Evolutionary conservation across 805 yeast genomes (phyloP), one percentile per base, ranked within the genome.

Genomic region (Yarrowia hollandica): DNA sequence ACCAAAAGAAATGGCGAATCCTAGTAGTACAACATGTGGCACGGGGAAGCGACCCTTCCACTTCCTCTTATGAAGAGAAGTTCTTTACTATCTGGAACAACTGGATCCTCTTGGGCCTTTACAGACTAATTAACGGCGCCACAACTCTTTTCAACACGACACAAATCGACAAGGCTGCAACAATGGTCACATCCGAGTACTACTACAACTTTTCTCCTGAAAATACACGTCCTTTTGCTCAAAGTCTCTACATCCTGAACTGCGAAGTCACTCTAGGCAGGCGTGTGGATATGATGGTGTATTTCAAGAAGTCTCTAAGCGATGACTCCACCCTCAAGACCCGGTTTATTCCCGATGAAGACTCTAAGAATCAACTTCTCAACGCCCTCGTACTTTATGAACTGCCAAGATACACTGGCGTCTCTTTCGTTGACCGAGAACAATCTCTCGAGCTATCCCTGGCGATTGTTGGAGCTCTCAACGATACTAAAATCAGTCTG

Each of bases 331-430:
- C n/a, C 12, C 26, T 52, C n/a, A 35, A 52, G 21, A 44, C 44
- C 9, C 14, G 26, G 2, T 52, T 52, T 19, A 8, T 35, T 8
- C 44, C 25, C 7, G 35, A 35, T n/a, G 16, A 52, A 3, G 35
- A 35, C 19, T 7, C 42, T 9, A 52, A 37, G 19, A 16, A 52
- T 26, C 44, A 52, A 44, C 33, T 52, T 4, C n/a, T 52, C 15
- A 28, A 52, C 19, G 44, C 44, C 14, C 35, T 63, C 23, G 30
- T 48, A 1, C 46, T 58, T 21, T 44, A 44, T 5, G 62, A 63
- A 22, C 60, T 62, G 8, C 58, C 59, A 10, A 12, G 59, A 41
- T 22, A 60, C 26, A 62, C 63, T n/a, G 25, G 46, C 1, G 62
- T 52, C n/a, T 35, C 58, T 3, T 35, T 25, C 8, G 9, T 2